These are phyloP conservation scores for Cercophora samala DNA, from an alignment of 495 filamentous ascomycete species.

Conservation along the genomic window DNA sequence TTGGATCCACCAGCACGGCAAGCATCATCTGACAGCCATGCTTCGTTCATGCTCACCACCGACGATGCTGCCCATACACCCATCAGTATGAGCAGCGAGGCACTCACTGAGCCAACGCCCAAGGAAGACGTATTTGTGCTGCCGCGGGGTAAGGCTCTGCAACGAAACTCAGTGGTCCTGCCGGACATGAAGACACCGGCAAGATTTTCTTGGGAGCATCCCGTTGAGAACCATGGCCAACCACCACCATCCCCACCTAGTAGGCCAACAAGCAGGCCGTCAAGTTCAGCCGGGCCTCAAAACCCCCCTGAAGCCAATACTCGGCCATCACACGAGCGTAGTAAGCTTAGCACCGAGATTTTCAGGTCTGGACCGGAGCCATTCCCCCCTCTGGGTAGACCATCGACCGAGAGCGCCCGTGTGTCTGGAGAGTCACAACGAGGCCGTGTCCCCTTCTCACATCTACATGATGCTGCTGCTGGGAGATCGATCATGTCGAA, in stretches of 20 bases:
- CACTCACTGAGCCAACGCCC: conserved; percentile 42
- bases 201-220: conserved; percentile 61
- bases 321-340: conserved; percentile 43
- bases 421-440: conserved; percentile 40
- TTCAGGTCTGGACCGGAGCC: conserved; percentile 31
- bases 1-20: conserved; percentile 57
- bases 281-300: conserved; percentile 42
- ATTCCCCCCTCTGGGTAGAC: conserved; percentile 45
- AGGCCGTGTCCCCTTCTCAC: conserved; percentile 40
- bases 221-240: conserved; percentile 39
- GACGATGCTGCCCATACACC: conserved; percentile 62
- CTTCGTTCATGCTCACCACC: conserved; percentile 52
- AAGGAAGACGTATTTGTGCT: conserved; percentile 69
- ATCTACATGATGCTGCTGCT: conserved; percentile 33
- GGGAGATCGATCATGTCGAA: conserved; percentile 48
- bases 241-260: conserved; percentile 56
- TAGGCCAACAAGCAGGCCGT: conserved; percentile 46
- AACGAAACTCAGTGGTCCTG: conserved; percentile 63
- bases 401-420: conserved; percentile 45
- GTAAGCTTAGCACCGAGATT: conserved; percentile 45
- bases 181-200: conserved; percentile 55
- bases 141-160: conserved; percentile 73
- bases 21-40: conserved; percentile 59
- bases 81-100: conserved; percentile 60
- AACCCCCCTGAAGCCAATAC: conserved; percentile 38